phyloP scores from a whole-genome alignment of 768 basidiomycete species.

The Suillus americanus region DNA sequence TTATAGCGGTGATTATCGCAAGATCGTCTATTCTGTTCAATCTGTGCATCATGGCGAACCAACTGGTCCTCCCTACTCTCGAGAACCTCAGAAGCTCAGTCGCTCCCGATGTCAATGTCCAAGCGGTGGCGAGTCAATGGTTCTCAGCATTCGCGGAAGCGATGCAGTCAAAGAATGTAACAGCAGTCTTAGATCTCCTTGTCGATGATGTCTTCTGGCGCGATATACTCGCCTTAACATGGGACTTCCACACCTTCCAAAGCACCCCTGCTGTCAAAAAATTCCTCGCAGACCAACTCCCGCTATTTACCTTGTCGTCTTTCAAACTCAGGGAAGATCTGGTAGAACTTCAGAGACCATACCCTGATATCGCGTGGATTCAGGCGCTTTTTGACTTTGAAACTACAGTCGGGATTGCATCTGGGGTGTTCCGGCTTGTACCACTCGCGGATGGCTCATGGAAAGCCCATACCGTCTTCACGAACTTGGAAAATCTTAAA shows the following conservation, averaged over 20 bases:
- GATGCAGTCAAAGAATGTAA: slow-evolving; percentile 33
- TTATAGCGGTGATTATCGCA: neutral
- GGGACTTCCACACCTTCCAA: slow-evolving; percentile 61
- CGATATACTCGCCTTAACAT: slow-evolving; percentile 61
- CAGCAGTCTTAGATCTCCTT: slow-evolving; percentile 34
- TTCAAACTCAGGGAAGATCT: slow-evolving; percentile 25
- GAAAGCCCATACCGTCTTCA: slow-evolving; percentile 50
- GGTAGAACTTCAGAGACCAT: slow-evolving; percentile 26
- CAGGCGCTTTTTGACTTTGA: slow-evolving; percentile 46
- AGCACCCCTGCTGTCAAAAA: slow-evolving; percentile 37
- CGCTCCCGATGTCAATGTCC: slow-evolving; percentile 35
- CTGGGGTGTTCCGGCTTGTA: slow-evolving; percentile 48
- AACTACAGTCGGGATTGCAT: slow-evolving; percentile 36
- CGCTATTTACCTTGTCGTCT: slow-evolving; percentile 16
- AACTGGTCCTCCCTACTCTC: slow-evolving; percentile 23
- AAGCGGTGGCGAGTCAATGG: slow-evolving; percentile 40
- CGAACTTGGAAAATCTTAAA: slow-evolving; percentile 51
- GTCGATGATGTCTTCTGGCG: slow-evolving; percentile 50
- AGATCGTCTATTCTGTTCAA: neutral
- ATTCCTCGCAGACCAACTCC: slow-evolving; percentile 48
- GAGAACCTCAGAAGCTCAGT: slow-evolving; percentile 21
- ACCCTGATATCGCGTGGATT: slow-evolving; percentile 41
- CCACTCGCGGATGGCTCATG: slow-evolving; percentile 41
- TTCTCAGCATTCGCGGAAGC: slow-evolving; percentile 37
- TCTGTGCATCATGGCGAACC: neutral